Evolutionary conservation across 164 flowering plant species (phyloP).

Genomic region (Echeveria elegans): DNA sequence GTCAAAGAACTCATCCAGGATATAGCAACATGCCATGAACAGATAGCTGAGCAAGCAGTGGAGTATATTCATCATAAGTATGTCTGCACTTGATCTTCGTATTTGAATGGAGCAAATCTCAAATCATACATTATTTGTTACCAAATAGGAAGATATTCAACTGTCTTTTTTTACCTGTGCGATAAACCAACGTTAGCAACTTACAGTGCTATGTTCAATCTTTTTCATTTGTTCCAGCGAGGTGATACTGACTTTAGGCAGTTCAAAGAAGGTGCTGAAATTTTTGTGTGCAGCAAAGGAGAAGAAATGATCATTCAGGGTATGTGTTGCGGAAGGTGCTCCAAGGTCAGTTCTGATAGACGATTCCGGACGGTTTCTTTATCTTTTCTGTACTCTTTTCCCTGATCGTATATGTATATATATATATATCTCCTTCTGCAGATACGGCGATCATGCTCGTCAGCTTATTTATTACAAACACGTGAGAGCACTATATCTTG

Average conservation of each 20-base stretch:
- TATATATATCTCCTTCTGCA: constrained; percentile 15
- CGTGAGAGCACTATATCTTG: constrained; percentile 47
- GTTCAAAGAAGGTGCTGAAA: constrained; percentile 87
- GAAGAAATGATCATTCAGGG: constrained; percentile 87
- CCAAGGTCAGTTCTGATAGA: constrained; percentile 56
- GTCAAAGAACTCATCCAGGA: constrained; percentile 92
- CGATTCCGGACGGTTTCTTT: too few relatives aligned
- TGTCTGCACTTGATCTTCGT: constrained; percentile 2
- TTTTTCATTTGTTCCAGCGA: constrained; percentile 73
- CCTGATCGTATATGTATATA: too few relatives aligned
- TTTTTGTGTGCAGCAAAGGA: constrained; percentile 98
- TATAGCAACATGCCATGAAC: constrained; percentile 85
- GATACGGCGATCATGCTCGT: constrained; percentile 98
- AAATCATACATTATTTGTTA: background rate
- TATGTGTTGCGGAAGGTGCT: constrained; percentile 97
- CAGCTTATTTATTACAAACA: constrained; percentile 90
- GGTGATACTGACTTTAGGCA: constrained; percentile 93
- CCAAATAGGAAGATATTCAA: background rate
- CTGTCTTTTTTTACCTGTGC: background rate
- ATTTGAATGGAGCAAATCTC: background rate
- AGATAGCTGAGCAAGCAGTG: constrained; percentile 97
- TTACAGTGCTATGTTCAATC: background rate
- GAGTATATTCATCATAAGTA: constrained; percentile 99
- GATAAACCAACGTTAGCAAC: background rate
- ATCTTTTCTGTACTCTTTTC: too few relatives aligned